These are phyloP conservation scores for Arctium lappa DNA, from an alignment of 129 eudicot species.

Conservation along the genomic window DNA sequence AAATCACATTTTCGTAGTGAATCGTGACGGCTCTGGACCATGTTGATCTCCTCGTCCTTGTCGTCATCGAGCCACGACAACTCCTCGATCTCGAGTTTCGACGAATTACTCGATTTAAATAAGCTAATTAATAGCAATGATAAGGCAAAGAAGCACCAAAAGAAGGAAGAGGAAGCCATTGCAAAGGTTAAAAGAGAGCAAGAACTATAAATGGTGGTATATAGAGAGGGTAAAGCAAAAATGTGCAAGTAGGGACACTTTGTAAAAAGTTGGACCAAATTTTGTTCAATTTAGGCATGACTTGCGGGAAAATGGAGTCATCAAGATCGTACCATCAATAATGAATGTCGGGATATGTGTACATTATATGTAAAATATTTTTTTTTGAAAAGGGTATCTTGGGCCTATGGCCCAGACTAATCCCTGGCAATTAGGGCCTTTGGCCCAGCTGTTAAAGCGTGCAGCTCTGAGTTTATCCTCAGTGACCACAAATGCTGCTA, in stretches of 20 bases:
- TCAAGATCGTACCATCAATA: slow-evolving; percentile 9
- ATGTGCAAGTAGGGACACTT: slow-evolving; percentile 37
- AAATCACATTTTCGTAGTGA: slow-evolving; percentile 60
- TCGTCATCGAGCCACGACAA: slow-evolving; percentile 66
- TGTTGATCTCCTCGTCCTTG: slow-evolving; percentile 55
- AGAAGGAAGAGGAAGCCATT: slow-evolving; percentile 39
- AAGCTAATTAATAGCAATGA: slow-evolving; percentile 17
- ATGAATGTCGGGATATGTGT: background rate
- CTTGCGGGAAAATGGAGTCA: slow-evolving; percentile 33
- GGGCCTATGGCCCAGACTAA: too few relatives aligned
- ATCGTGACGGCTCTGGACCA: slow-evolving; percentile 48
- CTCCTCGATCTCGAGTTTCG: slow-evolving; percentile 46
- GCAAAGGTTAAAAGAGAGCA: slow-evolving; percentile 3
- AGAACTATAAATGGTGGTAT: slow-evolving; percentile 5
- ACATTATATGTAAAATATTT: background rate
- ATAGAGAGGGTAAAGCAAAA: slow-evolving; percentile 21
- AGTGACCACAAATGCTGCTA: too few relatives aligned
- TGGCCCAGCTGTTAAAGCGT: too few relatives aligned
- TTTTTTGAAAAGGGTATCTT: too few relatives aligned
- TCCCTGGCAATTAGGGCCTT: too few relatives aligned
- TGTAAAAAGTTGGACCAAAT: slow-evolving; percentile 24
- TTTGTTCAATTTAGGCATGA: slow-evolving; percentile 44
- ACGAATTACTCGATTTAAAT: slow-evolving; percentile 11
- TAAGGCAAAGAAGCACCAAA: slow-evolving; percentile 27
- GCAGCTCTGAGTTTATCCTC: too few relatives aligned